Conservation (phyloP, 805 yeast genomes). For the Hanseniaspora taiwanica region DNA sequence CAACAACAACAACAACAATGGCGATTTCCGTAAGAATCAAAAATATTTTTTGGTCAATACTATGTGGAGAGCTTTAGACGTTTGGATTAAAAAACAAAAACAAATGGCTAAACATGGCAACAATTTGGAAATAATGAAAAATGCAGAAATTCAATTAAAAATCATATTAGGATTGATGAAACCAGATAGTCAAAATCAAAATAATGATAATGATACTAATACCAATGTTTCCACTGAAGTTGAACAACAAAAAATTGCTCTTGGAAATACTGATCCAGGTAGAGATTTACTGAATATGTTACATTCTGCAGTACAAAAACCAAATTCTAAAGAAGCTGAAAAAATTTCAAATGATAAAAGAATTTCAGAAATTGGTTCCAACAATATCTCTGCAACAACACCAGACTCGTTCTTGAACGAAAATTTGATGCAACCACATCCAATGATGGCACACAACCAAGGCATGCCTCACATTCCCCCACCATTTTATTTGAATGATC, state of each 20-base stretch:
- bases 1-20: not conserved
- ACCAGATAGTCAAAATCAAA: constrained; percentile 13
- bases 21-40: constrained; percentile 15
- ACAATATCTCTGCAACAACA: too few species aligned
- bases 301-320: constrained; percentile 30
- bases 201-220: not conserved
- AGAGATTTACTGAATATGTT: constrained; percentile 60
- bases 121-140: constrained; percentile 36
- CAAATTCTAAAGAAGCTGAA: not conserved
- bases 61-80: constrained; percentile 29
- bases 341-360: not conserved
- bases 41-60: constrained; percentile 26
- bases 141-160: constrained; percentile 57
- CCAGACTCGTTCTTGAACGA: too few species aligned
- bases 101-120: constrained; percentile 36
- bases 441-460: too few species aligned
- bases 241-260: not conserved
- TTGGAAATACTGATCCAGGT: constrained; percentile 48
- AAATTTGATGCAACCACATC: too few species aligned
- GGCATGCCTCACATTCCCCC: too few species aligned
- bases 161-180: constrained; percentile 44
- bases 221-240: not conserved
- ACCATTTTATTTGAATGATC: too few species aligned
- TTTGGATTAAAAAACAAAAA: constrained; percentile 45
- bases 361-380: too few species aligned